These are phyloP conservation scores for Trichoderma koningii DNA, from an alignment of 2,329 filamentous ascomycete species.

Conservation along the genomic window DNA sequence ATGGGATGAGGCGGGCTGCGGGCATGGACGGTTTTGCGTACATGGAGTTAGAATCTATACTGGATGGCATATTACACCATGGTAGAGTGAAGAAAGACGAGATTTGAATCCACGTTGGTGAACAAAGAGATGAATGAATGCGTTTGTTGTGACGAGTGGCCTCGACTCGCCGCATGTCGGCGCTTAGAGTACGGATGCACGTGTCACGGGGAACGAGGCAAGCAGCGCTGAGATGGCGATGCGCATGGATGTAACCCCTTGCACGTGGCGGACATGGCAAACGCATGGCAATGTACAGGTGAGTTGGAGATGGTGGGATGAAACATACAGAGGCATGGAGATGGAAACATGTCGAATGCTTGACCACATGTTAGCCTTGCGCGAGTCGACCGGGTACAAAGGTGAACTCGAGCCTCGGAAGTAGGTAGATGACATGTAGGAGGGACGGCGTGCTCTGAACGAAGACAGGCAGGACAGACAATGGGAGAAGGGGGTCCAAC, in stretches of 20 bases:
- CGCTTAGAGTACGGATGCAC: not conserved
- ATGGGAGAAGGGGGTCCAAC: conserved; percentile 27
- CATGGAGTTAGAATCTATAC: conserved; percentile 24
- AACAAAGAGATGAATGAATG: not conserved
- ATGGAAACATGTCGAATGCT: conserved; percentile 8
- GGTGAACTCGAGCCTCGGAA: no score
- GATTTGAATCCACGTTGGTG: conserved; percentile 1
- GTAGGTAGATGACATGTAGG: no score
- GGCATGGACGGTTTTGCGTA: conserved; percentile 22
- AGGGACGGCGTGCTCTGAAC: no score
- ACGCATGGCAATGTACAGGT: not conserved
- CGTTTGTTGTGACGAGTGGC: not conserved
- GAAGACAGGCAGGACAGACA: not conserved
- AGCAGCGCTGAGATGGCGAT: conserved; percentile 8
- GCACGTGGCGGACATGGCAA: conserved; percentile 19
- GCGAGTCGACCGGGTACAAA: no score
- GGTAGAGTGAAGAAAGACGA: conserved; percentile 17
- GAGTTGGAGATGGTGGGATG: conserved; percentile 17
- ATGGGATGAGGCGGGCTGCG: conserved; percentile 20
- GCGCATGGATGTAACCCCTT: conserved; percentile 20
- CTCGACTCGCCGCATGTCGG: not conserved
- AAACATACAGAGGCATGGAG: not conserved
- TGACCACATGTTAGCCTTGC: conserved; percentile 3
- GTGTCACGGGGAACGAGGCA: not conserved
- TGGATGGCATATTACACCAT: conserved; percentile 16